These are phyloP conservation scores for Spiromastix sp. DNA, from an alignment of 2,329 filamentous ascomycete species.

Conservation along the genomic window DNA sequence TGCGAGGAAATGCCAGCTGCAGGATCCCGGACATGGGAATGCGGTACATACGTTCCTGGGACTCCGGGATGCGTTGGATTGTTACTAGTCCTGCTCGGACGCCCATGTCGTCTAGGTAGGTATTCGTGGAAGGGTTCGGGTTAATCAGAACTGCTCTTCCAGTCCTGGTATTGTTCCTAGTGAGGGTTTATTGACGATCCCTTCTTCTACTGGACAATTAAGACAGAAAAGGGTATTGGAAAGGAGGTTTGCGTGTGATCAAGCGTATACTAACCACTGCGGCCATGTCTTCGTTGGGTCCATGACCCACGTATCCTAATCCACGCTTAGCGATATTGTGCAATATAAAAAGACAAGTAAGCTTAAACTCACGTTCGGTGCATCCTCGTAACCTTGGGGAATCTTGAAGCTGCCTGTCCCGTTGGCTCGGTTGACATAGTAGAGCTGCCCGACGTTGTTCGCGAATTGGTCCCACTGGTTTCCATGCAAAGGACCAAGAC, in stretches of 20 bases:
- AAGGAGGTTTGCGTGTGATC: neutral
- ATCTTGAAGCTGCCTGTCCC: neutral
- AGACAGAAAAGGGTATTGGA: neutral
- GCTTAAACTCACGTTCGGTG: constrained; percentile 3
- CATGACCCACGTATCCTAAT: constrained; percentile 1
- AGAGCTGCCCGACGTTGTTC: constrained; percentile 2
- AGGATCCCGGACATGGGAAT: constrained; percentile 9
- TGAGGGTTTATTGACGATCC: too few relatives aligned
- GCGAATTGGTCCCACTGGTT: constrained; percentile 5
- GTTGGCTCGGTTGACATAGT: constrained; percentile 3
- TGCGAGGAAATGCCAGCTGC: constrained; percentile 7
- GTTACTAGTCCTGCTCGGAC: constrained; percentile 7
- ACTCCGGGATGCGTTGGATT: constrained; percentile 9
- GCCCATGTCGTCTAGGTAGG: constrained; percentile 9
- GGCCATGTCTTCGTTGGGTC: constrained; percentile 11
- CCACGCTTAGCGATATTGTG: too few relatives aligned
- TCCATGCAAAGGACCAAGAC: constrained; percentile 3
- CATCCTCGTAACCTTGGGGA: constrained; percentile 6
- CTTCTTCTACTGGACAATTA: too few relatives aligned
- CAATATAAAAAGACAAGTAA: neutral
- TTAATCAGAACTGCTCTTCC: constrained; percentile 8
- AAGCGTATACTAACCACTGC: constrained; percentile 6
- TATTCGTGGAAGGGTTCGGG: constrained; percentile 9
- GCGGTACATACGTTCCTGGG: constrained; percentile 10
- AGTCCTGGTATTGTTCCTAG: constrained; percentile 11